Base-by-base conservation (phyloP, 352 stramenopile species). In the Elongisporangium prolatum region DNA sequence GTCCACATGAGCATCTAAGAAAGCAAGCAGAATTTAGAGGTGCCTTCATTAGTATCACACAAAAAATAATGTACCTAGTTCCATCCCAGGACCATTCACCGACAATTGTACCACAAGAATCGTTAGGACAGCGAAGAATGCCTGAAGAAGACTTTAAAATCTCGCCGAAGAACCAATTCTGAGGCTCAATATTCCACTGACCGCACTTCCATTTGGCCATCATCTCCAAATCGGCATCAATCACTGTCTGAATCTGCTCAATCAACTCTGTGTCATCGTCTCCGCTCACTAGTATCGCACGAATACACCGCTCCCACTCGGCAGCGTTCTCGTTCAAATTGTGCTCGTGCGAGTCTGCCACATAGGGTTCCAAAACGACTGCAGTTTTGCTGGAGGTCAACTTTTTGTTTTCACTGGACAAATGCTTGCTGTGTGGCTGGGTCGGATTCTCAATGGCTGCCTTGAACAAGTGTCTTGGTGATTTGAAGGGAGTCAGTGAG, bases 61-160 rank as follows among this genome's bases (percentile, higher is more conserved):
- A 20, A 20, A 20, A 20, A 44, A 18, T 16, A 4, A 67, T 67
- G 53, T 58, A 81, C 74, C 67, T 75, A 21, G 68, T 48, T 22
- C 68, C 71, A 52, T 83, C 72, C 77, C 77, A 87, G n/a, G 57
- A 61, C 74, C 73, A 88, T 50, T 88, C 60, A 0, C 77, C 77
- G 16, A 88, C 67, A 25, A 73, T 50, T 1, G 60, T 62, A 13
- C 48, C 59, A 55, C 77, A 88, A 4, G 24, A 52, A 25, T 69
- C 52, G 52, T 72, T 82, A 24, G 73, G 75, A 61, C 77, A 88
- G 22, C 56, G 57, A 52, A 88, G 72, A 48, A 56, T 21, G 7
- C 77, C 77, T 13, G 68, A 60, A 14, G 59, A 37, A 10, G 50
- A 47, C 25, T 56, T 25, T 21, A 21, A 47, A 3, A 70, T 57